phyloP scores from a whole-genome alignment of 2,329 filamentous ascomycete species.

The Byssoonygena ceratinophila region DNA sequence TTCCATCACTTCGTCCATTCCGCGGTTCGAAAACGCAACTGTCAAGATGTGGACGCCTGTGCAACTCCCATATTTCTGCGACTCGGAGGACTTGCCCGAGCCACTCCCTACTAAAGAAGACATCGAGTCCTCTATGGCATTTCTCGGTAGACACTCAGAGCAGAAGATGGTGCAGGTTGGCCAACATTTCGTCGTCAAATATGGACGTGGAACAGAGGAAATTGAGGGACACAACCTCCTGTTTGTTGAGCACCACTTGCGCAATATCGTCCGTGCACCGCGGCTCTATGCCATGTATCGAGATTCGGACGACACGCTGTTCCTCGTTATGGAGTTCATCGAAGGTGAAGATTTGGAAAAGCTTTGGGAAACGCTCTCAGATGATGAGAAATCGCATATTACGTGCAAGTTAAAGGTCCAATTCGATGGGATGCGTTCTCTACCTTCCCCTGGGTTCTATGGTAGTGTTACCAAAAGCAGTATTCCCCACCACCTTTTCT shows the following conservation, averaged over 20 bases:
- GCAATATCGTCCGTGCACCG: slow-evolving; percentile 3
- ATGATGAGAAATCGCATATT: slow-evolving; percentile 2
- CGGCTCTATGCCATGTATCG: slow-evolving; percentile 8
- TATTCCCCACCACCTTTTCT: slow-evolving; percentile 20
- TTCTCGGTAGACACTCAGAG: background rate
- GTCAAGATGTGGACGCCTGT: background rate
- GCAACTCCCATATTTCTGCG: background rate
- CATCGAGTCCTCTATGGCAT: background rate
- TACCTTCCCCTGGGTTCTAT: slow-evolving; percentile 18
- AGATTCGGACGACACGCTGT: slow-evolving; percentile 1
- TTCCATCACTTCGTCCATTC: no score
- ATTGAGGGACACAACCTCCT: slow-evolving; percentile 5
- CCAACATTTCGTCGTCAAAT: slow-evolving; percentile 2
- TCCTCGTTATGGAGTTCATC: slow-evolving; percentile 1
- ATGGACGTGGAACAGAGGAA: slow-evolving; percentile 1
- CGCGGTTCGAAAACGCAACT: background rate
- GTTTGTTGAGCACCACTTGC: slow-evolving; percentile 6
- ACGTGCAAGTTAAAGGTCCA: background rate
- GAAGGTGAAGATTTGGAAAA: background rate
- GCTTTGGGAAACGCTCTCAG: background rate
- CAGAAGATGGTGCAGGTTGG: slow-evolving; percentile 5
- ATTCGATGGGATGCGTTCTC: slow-evolving; percentile 3
- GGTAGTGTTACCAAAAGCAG: slow-evolving; percentile 18
- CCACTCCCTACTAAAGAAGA: background rate
- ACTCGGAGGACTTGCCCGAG: background rate